Conservation (phyloP, 1,139 yeast genomes). For the Kodamaea anthophila region DNA sequence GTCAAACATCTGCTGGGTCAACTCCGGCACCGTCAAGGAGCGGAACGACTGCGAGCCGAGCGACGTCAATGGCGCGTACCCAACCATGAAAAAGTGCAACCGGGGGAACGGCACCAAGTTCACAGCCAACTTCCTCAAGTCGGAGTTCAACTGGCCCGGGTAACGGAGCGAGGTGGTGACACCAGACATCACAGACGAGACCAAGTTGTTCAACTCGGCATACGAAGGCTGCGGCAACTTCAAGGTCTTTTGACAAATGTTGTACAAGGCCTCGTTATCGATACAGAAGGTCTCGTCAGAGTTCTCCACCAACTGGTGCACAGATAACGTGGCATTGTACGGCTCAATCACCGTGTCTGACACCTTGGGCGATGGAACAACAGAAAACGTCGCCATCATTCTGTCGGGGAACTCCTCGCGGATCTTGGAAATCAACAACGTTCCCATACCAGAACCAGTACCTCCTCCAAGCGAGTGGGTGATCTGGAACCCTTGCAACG, state of each 20-base stretch:
- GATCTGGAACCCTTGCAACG: conserved; percentile 90
- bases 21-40: conserved; percentile 80
- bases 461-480: conserved; percentile 96
- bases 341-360: conserved; percentile 94
- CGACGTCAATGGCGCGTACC: conserved; percentile 86
- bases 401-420: conserved; percentile 55
- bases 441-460: conserved; percentile 90
- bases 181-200: conserved; percentile 90
- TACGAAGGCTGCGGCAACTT: conserved; percentile 75
- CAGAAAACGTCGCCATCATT: conserved; percentile 94
- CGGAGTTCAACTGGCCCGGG: conserved; percentile 92
- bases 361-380: conserved; percentile 85
- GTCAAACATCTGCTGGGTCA: conserved; percentile 90
- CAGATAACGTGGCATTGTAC: conserved; percentile 86
- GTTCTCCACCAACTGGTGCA: conserved; percentile 84
- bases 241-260: conserved; percentile 80
- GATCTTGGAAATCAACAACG: conserved; percentile 24
- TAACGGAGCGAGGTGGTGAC: conserved; percentile 83
- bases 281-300: conserved; percentile 92
- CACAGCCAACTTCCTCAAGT: conserved; percentile 85
- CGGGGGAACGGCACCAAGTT: conserved; percentile 93
- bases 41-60: conserved; percentile 76
- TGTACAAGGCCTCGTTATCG: conserved; percentile 88
- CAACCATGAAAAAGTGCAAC: conserved; percentile 91
- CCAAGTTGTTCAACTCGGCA: conserved; percentile 71